These are phyloP conservation scores for Blastobotrys proliferans DNA, from an alignment of 1,139 yeast genomes.

Conservation along the genomic window DNA sequence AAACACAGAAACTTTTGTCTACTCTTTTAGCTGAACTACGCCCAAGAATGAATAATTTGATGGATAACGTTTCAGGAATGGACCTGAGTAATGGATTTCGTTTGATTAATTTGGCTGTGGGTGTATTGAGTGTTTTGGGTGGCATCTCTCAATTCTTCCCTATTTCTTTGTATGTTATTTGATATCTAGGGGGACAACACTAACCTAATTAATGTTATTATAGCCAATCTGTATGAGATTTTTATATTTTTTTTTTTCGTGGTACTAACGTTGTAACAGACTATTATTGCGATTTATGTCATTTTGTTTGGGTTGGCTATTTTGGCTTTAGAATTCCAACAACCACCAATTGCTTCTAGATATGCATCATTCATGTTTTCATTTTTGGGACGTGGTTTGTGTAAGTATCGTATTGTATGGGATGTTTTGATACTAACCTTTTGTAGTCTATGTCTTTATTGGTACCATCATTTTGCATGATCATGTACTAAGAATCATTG, in stretches of 20 bases:
- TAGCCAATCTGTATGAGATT: conserved; percentile 25
- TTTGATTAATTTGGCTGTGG: conserved; percentile 60
- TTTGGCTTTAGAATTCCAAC: conserved; percentile 49
- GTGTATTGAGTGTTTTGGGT: conserved; percentile 49
- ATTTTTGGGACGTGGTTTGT: conserved; percentile 76
- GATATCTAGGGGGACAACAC: conserved; percentile 1
- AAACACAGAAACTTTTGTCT: too few relatives aligned
- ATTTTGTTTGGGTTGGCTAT: conserved; percentile 54
- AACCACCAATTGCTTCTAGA: conserved; percentile 54
- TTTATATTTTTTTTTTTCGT: conserved; percentile 35
- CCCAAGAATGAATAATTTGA: too few relatives aligned
- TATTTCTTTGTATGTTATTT: conserved; percentile 46
- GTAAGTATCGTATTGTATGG: conserved; percentile 37
- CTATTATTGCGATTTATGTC: conserved; percentile 47
- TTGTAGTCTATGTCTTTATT: conserved; percentile 56
- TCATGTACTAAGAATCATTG: conserved; percentile 50
- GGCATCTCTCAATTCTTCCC: conserved; percentile 59
- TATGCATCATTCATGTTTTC: conserved; percentile 81
- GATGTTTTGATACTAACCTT: conserved; percentile 14
- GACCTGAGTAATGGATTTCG: conserved; percentile 50
- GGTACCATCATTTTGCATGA: conserved; percentile 62
- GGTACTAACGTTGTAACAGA: too few relatives aligned
- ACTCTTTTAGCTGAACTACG: too few relatives aligned
- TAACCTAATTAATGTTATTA: conserved; percentile 7
- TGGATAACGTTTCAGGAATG: conserved; percentile 20